phyloP scores from a whole-genome alignment of 164 flowering plant genomes.

The Aristolochia californica region DNA sequence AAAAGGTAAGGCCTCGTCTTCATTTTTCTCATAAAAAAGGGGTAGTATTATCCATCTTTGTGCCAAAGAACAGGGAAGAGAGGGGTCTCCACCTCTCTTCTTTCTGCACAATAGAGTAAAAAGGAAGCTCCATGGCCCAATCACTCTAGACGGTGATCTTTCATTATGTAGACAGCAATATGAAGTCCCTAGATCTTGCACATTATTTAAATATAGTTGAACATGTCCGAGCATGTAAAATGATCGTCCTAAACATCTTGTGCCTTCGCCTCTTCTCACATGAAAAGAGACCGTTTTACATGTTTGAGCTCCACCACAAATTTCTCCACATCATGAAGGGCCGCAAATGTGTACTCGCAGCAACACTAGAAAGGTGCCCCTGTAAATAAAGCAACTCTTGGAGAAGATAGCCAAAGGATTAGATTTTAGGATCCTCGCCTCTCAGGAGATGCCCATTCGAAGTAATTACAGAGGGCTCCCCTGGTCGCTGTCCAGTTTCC shows the following conservation, averaged over 20 bases:
- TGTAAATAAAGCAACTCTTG: not conserved
- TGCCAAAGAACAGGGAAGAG: too few species aligned
- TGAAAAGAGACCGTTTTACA: slow-evolving; percentile 29
- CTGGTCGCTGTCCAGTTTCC: slow-evolving; percentile 77
- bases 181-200: slow-evolving; percentile 6
- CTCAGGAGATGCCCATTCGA: slow-evolving; percentile 56
- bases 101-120: too few species aligned
- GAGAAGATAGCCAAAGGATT: not conserved
- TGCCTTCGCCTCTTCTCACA: slow-evolving; percentile 18
- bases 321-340: not conserved
- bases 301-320: slow-evolving; percentile 17
- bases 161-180: too few species aligned
- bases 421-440: too few species aligned
- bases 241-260: slow-evolving; percentile 13
- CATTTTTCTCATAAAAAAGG: too few species aligned
- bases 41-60: too few species aligned
- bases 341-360: too few species aligned
- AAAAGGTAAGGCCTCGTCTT: too few species aligned
- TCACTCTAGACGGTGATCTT: not conserved
- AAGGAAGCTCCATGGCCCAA: too few species aligned
- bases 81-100: too few species aligned
- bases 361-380: too few species aligned
- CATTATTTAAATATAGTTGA: slow-evolving; percentile 23
- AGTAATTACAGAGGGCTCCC: slow-evolving; percentile 68
- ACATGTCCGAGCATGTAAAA: slow-evolving; percentile 23